Conservation (phyloP, 2,329 filamentous ascomycete genomes). For the Talaromyces sp. region DNA sequence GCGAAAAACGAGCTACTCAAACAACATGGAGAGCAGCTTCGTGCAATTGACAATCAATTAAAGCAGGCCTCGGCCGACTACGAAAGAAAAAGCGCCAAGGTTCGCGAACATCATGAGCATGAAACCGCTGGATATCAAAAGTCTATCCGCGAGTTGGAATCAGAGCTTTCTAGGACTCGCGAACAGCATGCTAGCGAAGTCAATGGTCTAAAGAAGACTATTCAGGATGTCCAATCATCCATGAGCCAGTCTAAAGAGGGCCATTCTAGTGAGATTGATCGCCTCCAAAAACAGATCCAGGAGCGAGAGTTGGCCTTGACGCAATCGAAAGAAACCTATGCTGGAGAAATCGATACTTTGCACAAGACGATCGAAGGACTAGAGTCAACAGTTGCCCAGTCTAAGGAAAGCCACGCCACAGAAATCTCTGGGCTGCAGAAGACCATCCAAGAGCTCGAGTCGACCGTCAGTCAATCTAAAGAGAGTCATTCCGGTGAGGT, state of each 20-base stretch:
- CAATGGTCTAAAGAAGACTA: constrained; percentile 61
- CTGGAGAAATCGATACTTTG: constrained; percentile 65
- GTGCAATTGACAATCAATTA: constrained; percentile 52
- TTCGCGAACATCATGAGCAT: constrained; percentile 55
- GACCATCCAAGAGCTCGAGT: constrained; percentile 62
- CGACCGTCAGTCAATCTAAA: constrained; percentile 55
- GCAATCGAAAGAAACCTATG: constrained; percentile 62
- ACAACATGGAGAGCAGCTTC: constrained; percentile 50
- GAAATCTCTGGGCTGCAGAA: constrained; percentile 62
- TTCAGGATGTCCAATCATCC: constrained; percentile 60
- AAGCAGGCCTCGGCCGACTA: constrained; percentile 47
- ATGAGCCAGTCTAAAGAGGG: constrained; percentile 53
- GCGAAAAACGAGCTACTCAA: constrained; percentile 46
- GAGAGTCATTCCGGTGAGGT: constrained; percentile 63
- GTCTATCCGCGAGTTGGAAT: constrained; percentile 63
- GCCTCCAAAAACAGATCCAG: constrained; percentile 60
- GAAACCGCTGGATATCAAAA: constrained; percentile 66
- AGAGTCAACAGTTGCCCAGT: constrained; percentile 53
- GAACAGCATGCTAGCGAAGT: constrained; percentile 57
- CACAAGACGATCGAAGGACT: constrained; percentile 63
- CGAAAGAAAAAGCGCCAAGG: constrained; percentile 41
- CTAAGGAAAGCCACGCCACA: constrained; percentile 54
- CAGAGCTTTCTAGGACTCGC: constrained; percentile 52
- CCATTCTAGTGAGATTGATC: constrained; percentile 59
- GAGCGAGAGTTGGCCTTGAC: constrained; percentile 54